A percentile compares a stretch with the other conserved stretches of the same genome.
Evolutionary conservation across 2,329 filamentous ascomycete genomes (phyloP).

Genomic region (Rhynchosporium secalis): DNA sequence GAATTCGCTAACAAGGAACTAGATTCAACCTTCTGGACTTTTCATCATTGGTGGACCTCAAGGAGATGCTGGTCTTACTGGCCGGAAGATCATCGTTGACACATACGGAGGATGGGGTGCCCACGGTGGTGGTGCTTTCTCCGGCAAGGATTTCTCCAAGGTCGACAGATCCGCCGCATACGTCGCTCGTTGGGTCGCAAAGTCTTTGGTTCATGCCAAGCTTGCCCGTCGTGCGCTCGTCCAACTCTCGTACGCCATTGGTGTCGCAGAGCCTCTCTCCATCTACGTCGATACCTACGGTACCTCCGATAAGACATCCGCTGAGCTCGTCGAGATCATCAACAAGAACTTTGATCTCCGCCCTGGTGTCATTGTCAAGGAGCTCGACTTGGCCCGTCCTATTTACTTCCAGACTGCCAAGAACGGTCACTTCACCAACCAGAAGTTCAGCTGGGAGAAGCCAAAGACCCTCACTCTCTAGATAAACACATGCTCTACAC

Average conservation of each 20-base stretch:
- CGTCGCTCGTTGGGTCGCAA: conserved; percentile 97
- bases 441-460: conserved; percentile 97
- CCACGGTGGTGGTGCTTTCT: conserved; percentile 99
- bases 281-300: conserved; percentile 98
- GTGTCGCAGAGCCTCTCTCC: conserved; percentile 95
- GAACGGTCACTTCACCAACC: conserved; percentile 99
- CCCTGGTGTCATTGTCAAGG: conserved; percentile 97
- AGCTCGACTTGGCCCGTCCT: conserved; percentile 85
- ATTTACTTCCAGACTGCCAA: conserved; percentile 99
- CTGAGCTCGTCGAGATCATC: conserved; percentile 95
- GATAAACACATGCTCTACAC: conserved; percentile 39
- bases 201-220: conserved; percentile 88
- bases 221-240: conserved; percentile 91
- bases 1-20: conserved; percentile 23
- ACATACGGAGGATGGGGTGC: conserved; percentile 99
- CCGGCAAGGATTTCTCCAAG: conserved; percentile 99
- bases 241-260: conserved; percentile 98
- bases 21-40: conserved; percentile 94
- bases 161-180: conserved; percentile 98
- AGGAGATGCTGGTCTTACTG: conserved; percentile 97
- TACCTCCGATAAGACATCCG: conserved; percentile 83
- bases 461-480: conserved; percentile 94
- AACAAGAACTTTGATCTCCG: conserved; percentile 95
- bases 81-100: conserved; percentile 97
- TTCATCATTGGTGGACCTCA: conserved; percentile 99